A percentile compares a stretch with the other conserved stretches of the same genome.
Evolutionary conservation across 768 basidiomycete species (phyloP).

Genomic region (Galerina marginata): DNA sequence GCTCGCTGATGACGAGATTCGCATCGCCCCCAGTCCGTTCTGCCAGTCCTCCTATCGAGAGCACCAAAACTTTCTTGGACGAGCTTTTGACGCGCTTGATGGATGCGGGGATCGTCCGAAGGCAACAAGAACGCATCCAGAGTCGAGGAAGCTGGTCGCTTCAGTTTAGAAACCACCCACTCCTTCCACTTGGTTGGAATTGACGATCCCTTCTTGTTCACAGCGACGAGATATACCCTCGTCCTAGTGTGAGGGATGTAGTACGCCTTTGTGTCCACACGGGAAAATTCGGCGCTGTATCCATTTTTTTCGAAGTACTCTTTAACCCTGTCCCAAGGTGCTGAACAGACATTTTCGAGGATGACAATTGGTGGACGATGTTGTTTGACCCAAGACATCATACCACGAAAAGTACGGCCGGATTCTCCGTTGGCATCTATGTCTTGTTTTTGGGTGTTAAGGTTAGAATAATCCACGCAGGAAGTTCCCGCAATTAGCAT

Average conservation of each 20-base stretch:
- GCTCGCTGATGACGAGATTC: constrained; percentile 91
- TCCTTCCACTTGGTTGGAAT: constrained; percentile 76
- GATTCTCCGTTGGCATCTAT: constrained; percentile 92
- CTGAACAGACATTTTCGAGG: constrained; percentile 91
- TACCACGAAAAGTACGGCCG: constrained; percentile 91
- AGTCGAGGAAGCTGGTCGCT: constrained; percentile 86
- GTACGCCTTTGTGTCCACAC: constrained; percentile 86
- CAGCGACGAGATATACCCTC: constrained; percentile 85
- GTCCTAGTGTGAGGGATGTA: constrained; percentile 96
- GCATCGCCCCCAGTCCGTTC: constrained; percentile 91
- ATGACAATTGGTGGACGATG: constrained; percentile 92
- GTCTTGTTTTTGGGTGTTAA: constrained; percentile 91
- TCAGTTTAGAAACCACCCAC: constrained; percentile 61
- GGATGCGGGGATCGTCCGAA: constrained; percentile 90
- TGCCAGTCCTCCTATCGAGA: constrained; percentile 69
- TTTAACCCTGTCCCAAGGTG: constrained; percentile 84
- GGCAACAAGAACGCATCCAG: constrained; percentile 92
- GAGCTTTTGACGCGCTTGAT: constrained; percentile 85
- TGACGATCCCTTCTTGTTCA: constrained; percentile 63
- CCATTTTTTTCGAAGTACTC: constrained; percentile 74
- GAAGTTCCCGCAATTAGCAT: constrained; percentile 93
- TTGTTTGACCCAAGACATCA: constrained; percentile 90
- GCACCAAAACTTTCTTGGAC: constrained; percentile 70
- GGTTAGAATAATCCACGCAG: constrained; percentile 96
- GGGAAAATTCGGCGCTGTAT: constrained; percentile 73